Evolutionary conservation across 2,329 filamentous ascomycete genomes (phyloP).

Genomic region (Leptodontidium sp.): DNA sequence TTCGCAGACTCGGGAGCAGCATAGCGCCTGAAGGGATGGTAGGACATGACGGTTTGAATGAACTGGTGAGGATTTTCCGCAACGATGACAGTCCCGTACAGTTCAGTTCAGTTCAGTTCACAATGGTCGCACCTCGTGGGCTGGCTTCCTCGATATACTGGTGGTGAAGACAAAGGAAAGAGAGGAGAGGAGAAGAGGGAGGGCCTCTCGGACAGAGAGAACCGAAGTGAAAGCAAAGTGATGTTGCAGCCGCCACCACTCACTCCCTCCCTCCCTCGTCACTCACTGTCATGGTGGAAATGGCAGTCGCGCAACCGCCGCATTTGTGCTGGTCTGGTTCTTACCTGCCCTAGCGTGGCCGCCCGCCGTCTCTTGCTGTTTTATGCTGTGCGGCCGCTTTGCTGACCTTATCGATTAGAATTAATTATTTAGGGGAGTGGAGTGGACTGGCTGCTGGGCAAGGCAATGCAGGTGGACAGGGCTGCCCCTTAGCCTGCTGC

Average conservation of each 20-base stretch:
- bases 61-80: background rate
- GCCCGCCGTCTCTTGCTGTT: background rate
- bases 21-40: background rate
- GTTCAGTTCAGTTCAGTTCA: background rate
- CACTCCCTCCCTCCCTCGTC: too few species aligned
- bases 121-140: background rate
- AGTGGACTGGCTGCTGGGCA: too few species aligned
- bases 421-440: background rate
- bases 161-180: background rate
- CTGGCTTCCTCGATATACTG: background rate
- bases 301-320: too few species aligned
- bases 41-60: slow-evolving; percentile 4
- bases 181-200: background rate
- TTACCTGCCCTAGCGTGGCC: too few species aligned
- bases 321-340: too few species aligned
- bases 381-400: background rate
- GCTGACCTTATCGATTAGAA: slow-evolving; percentile 14
- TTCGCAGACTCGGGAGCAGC: background rate
- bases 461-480: too few species aligned
- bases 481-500: background rate
- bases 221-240: background rate
- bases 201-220: background rate
- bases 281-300: too few species aligned
- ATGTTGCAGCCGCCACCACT: background rate
- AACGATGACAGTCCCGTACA: background rate